Conservation (phyloP, 768 basidiomycete species). For the Suillus decipiens region DNA sequence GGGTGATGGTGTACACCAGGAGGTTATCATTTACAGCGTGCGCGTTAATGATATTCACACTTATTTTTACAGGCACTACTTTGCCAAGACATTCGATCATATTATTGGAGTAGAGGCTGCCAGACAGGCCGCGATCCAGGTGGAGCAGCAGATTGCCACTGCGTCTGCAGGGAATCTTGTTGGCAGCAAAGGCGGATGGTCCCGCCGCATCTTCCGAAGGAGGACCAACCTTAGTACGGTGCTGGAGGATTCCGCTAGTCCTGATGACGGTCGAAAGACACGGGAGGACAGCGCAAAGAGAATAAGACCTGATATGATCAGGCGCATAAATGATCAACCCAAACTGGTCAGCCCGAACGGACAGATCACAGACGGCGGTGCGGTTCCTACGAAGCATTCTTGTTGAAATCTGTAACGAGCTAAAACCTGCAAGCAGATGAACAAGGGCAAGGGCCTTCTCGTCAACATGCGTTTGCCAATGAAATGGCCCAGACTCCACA, state of each 20-base stretch:
- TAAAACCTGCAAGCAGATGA: slow-evolving; percentile 5
- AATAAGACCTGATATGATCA: slow-evolving; percentile 75
- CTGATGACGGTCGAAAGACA: slow-evolving; percentile 19
- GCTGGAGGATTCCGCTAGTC: slow-evolving; percentile 21
- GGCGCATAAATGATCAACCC: slow-evolving; percentile 67
- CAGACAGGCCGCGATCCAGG: slow-evolving; percentile 24
- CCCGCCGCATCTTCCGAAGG: slow-evolving; percentile 34
- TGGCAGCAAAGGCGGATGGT: slow-evolving; percentile 19
- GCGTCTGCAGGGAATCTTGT: slow-evolving; percentile 14
- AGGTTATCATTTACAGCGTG: slow-evolving; percentile 44
- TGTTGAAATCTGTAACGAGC: slow-evolving; percentile 13
- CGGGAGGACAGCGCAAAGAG: slow-evolving; percentile 27
- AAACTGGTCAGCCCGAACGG: slow-evolving; percentile 76
- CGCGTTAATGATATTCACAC: not conserved
- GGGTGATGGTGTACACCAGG: slow-evolving; percentile 80
- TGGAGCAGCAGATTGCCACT: slow-evolving; percentile 24
- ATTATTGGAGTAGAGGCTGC: slow-evolving; percentile 49
- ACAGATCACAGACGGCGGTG: slow-evolving; percentile 54
- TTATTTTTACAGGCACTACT: slow-evolving; percentile 55
- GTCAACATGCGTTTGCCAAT: not conserved
- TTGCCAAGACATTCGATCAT: slow-evolving; percentile 66
- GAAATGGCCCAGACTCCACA: slow-evolving; percentile 10
- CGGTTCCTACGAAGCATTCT: slow-evolving; percentile 26
- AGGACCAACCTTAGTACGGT: slow-evolving; percentile 26
- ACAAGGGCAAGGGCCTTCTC: slow-evolving; percentile 7